These are phyloP conservation scores for Rhizopus sp. DNA, from an alignment of 371 early-diverging fungal genomes.

Conservation along the genomic window DNA sequence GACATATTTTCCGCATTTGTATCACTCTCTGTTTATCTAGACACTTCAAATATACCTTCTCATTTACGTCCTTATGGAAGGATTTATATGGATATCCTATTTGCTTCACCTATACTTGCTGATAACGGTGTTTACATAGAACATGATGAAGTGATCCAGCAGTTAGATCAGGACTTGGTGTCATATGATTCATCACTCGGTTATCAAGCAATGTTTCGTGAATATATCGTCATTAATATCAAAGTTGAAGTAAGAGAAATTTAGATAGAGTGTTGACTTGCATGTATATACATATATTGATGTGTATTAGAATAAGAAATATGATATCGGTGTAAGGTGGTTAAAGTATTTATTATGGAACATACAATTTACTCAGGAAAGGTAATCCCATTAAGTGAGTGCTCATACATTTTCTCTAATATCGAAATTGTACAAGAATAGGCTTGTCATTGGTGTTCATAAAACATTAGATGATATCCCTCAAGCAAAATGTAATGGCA, in stretches of 20 bases:
- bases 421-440: not conserved
- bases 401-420: not conserved
- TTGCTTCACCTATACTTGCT: constrained; percentile 25
- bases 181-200: constrained; percentile 42
- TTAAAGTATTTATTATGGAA: constrained; percentile 47
- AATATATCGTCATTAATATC: constrained; percentile 43
- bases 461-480: constrained; percentile 60
- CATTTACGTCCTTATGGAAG: constrained; percentile 47
- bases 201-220: constrained; percentile 37
- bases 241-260: constrained; percentile 33
- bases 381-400: constrained; percentile 11
- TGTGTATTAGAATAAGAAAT: constrained; percentile 32
- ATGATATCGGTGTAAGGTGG: constrained; percentile 51
- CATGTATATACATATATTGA: not conserved
- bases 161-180: constrained; percentile 53
- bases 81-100: constrained; percentile 57
- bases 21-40: constrained; percentile 44
- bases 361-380: constrained; percentile 48
- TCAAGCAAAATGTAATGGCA: constrained; percentile 50
- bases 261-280: constrained; percentile 8
- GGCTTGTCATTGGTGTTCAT: constrained; percentile 47
- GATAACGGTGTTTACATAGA: constrained; percentile 1
- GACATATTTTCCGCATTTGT: constrained; percentile 57
- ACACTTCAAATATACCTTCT: constrained; percentile 44
- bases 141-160: constrained; percentile 46